Evolutionary conservation across 2,329 filamentous ascomycete genomes (phyloP), one percentile per base, ranked within the genome.

Genomic region (Lecanosticta acicola): DNA sequence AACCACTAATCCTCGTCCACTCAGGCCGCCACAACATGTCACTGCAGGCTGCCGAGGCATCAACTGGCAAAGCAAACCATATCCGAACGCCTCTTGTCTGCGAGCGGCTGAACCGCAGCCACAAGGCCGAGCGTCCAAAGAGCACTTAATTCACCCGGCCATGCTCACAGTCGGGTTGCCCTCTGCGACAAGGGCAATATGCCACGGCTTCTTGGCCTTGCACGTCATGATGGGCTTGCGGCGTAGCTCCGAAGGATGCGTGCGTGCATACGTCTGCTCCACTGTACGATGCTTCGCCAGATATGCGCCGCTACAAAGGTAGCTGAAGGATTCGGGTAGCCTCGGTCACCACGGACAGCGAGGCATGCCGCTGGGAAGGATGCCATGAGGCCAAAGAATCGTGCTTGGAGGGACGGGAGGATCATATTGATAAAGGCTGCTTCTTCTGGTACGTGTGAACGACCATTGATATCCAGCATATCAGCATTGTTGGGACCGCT

Each of bases 231-330:
- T 39, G 19, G 37, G 24, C 10, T 14, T 21, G 37, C 3, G 4
- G 19, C 37, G 19, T 29, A 29, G 11, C 24, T 29, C 11, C 37
- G 24, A 39, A 20, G 19, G 37, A 39, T n/a, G n/a, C n/a, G n/a
- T n/a, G 37, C 37, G 19, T 29, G 24, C 37, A 39, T 39, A 5
- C 24, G 37, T 20, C 14, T 20, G 18, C 17, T 39, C 18, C 37
- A 24, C n/a, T n/a, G 19, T 39, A 20, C 17, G 13, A 39, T 39
- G 18, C 14, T 24, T 24, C 21, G 37, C 37, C 17, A 18, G 24
- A 39, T n/a, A 39, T n/a, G 37, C 19, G 37, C 37, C 18, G 37
- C 37, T 21, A 39, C 20, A 10, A 29, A 29, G 24, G 24, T 11
- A 29, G 24, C 11, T 29, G 24, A 11, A 29, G 24, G 24, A 29